Percentiles rank a stretch among this genome's conserved stretches.
These are phyloP conservation scores for Claviceps monticola DNA, from an alignment of 2,329 filamentous ascomycete genomes.

Conservation along the genomic window DNA sequence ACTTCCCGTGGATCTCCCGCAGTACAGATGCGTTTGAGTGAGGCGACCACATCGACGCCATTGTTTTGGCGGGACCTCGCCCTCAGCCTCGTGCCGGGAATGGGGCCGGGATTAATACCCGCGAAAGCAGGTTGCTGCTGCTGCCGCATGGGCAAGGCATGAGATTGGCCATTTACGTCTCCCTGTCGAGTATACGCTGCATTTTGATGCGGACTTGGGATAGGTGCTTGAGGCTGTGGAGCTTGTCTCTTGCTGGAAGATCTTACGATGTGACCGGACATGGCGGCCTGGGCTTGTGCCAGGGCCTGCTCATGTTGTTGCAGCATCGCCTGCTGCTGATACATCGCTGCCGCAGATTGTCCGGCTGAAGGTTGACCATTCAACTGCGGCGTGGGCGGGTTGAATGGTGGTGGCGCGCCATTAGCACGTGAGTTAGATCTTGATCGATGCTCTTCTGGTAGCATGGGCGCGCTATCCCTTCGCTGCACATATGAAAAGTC, in stretches of 20 bases:
- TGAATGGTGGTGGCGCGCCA: constrained; percentile 32
- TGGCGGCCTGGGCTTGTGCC: constrained; percentile 64
- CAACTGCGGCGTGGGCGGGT: constrained; percentile 27
- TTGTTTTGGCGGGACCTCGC: constrained; percentile 69
- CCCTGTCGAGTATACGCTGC: constrained; percentile 16
- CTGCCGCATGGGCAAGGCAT: constrained; percentile 23
- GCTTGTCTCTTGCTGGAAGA: constrained; percentile 57
- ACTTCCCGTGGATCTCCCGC: constrained; percentile 78
- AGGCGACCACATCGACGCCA: constrained; percentile 66
- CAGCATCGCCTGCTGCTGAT: constrained; percentile 52
- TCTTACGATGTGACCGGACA: constrained; percentile 56
- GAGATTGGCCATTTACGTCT: constrained; percentile 18
- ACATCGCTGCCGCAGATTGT: constrained; percentile 31
- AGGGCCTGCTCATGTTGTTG: constrained; percentile 82
- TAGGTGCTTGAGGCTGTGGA: constrained; percentile 16
- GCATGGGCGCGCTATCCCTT: constrained; percentile 44
- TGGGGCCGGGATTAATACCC: constrained; percentile 13
- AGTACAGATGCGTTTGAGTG: constrained; percentile 79
- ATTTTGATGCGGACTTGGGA: constrained; percentile 11
- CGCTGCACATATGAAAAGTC: constrained; percentile 34
- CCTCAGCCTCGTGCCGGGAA: constrained; percentile 51
- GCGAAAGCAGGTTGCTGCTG: constrained; percentile 20
- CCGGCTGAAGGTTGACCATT: constrained; percentile 13
- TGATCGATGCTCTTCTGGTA: constrained; percentile 53
- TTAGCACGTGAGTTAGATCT: constrained; percentile 54